Evolutionary conservation across 78 protist genomes (phyloP).

Genomic region (Dictyostelium purpureum): DNA sequence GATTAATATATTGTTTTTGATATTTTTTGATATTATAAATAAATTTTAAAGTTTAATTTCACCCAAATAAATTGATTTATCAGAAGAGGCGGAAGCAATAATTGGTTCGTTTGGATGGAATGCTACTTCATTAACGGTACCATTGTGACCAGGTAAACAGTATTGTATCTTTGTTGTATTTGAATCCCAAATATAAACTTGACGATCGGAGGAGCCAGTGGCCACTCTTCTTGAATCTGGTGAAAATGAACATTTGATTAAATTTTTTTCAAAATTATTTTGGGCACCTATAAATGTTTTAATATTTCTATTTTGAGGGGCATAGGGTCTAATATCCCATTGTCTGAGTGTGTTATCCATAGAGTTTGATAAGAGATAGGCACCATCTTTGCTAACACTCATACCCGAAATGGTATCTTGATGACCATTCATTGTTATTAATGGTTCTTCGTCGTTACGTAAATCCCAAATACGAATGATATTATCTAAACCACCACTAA

Average conservation of each 20-base stretch:
- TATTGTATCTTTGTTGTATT: constrained; percentile 58
- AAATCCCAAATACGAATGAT: constrained; percentile 84
- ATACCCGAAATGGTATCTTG: constrained; percentile 87
- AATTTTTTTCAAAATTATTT: constrained; percentile 87
- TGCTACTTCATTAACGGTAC: constrained; percentile 88
- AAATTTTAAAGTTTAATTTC: constrained; percentile 70
- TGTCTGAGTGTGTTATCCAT: constrained; percentile 89
- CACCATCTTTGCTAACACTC: constrained; percentile 83
- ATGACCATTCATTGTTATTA: constrained; percentile 77
- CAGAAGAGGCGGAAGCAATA: constrained; percentile 81
- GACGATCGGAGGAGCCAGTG: constrained; percentile 87
- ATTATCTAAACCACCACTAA: constrained; percentile 90
- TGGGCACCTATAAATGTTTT: constrained; percentile 73
- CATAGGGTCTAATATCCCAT: constrained; percentile 84
- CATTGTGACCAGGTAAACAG: constrained; percentile 91
- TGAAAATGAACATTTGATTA: constrained; percentile 86
- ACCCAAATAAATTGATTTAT: constrained; percentile 85
- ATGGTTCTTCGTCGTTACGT: constrained; percentile 56
- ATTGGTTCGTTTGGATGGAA: constrained; percentile 94
- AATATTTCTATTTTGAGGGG: constrained; percentile 69
- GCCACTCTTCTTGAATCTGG: constrained; percentile 82
- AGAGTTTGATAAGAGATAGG: constrained; percentile 77
- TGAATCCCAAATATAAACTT: constrained; percentile 89
- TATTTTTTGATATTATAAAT: background rate
- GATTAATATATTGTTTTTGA: background rate